phyloP scores from a whole-genome alignment of 2,329 filamentous ascomycete genomes.

The Stylonectria norvegica region DNA sequence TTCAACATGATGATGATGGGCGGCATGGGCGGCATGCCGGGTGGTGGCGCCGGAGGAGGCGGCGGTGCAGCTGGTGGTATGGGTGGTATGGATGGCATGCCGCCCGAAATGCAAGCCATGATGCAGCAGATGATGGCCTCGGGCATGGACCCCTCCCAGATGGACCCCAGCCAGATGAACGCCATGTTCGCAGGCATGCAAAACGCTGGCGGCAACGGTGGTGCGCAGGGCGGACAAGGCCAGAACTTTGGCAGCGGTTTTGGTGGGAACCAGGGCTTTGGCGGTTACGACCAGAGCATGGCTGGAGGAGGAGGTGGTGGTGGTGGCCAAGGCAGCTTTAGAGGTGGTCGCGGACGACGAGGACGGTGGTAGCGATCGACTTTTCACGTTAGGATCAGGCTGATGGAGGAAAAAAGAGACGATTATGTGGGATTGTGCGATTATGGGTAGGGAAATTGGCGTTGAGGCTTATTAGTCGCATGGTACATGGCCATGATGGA shows the following conservation, averaged over 20 bases:
- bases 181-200: conserved; percentile 61
- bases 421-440: conserved; percentile 18
- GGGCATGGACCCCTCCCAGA: conserved; percentile 63
- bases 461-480: conserved; percentile 23
- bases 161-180: conserved; percentile 57
- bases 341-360: conserved; percentile 26
- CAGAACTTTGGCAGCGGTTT: conserved; percentile 55
- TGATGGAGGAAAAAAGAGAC: background rate
- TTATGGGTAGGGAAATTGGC: conserved; percentile 24
- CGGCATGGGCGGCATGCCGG: conserved; percentile 50
- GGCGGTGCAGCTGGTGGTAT: conserved; percentile 38
- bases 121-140: conserved; percentile 68
- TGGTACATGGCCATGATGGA: conserved; percentile 23
- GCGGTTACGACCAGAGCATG: conserved; percentile 46
- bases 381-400: conserved; percentile 1
- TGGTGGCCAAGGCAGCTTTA: conserved; percentile 34
- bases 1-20: conserved; percentile 70
- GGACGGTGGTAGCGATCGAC: conserved; percentile 29
- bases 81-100: conserved; percentile 60
- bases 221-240: conserved; percentile 41
- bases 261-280: conserved; percentile 51
- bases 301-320: conserved; percentile 35
- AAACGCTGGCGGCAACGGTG: conserved; percentile 37
- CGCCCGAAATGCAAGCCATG: conserved; percentile 64
- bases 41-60: conserved; percentile 31